Evolutionary conservation across 192 early-diverging fungal genomes (phyloP).

Genomic region (Coemansia sp.): DNA sequence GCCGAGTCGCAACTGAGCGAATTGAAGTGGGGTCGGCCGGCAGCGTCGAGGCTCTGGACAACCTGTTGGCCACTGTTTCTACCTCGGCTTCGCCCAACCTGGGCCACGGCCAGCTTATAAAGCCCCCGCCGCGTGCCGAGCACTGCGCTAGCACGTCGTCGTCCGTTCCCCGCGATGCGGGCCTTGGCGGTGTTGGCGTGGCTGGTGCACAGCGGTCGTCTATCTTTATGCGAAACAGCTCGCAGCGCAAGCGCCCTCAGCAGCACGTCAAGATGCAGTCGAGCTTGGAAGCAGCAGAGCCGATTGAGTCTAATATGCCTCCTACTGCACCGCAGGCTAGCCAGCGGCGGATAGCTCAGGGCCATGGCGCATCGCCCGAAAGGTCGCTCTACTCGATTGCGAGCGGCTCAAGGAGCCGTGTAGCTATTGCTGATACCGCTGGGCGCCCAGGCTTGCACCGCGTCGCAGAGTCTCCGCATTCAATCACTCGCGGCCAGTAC

Average conservation of each 20-base stretch:
- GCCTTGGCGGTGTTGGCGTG: slow-evolving; percentile 1
- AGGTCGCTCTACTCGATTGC: not conserved
- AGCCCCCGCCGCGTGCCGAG: slow-evolving; percentile 19
- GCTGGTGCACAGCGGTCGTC: slow-evolving; percentile 21
- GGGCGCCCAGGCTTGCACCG: slow-evolving; percentile 2
- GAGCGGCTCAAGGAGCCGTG: not conserved
- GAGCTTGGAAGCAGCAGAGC: not conserved
- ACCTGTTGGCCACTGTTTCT: slow-evolving; percentile 11
- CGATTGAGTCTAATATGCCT: not conserved
- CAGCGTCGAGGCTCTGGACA: slow-evolving; percentile 20
- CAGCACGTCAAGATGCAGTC: slow-evolving; percentile 11
- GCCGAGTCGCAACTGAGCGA: not conserved
- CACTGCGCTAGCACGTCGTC: slow-evolving; percentile 13
- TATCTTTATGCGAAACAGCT: slow-evolving; percentile 20
- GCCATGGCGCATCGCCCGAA: slow-evolving; percentile 3
- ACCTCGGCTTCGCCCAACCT: slow-evolving; percentile 40
- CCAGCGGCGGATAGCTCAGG: not conserved
- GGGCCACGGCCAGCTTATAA: slow-evolving; percentile 17
- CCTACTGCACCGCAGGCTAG: not conserved
- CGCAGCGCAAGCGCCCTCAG: slow-evolving; percentile 22
- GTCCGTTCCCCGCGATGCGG: slow-evolving; percentile 30
- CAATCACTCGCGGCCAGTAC: slow-evolving; percentile 11
- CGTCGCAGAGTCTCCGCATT: slow-evolving; percentile 29
- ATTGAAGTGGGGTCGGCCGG: slow-evolving; percentile 4
- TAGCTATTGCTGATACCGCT: not conserved